These are phyloP conservation scores for Penicillium sp. DNA, from an alignment of 2,329 filamentous ascomycete genomes.

Conservation along the genomic window DNA sequence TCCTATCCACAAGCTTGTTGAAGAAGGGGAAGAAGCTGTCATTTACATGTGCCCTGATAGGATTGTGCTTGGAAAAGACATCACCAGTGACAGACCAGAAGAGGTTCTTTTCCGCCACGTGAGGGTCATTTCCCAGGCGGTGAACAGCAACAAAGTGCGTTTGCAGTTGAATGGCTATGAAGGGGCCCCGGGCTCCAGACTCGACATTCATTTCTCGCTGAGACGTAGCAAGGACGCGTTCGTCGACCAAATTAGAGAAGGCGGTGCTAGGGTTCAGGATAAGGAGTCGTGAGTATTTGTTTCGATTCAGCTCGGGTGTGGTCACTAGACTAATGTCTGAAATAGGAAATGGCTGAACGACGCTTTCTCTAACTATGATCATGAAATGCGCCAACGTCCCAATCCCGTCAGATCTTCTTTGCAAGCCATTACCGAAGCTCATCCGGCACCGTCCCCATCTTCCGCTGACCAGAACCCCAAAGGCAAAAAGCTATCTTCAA, in stretches of 20 bases:
- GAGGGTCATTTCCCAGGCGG: constrained; percentile 19
- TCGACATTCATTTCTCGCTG: constrained; percentile 38
- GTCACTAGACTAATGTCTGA: constrained; percentile 12
- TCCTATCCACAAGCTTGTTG: constrained; percentile 13
- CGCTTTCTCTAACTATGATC: constrained; percentile 30
- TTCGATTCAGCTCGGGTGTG: background rate
- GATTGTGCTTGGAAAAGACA: constrained; percentile 16
- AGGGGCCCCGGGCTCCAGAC: constrained; percentile 18
- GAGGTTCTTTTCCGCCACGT: constrained; percentile 31
- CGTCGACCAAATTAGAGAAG: constrained; percentile 11
- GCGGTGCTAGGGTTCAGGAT: constrained; percentile 14
- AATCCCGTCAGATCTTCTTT: constrained; percentile 24
- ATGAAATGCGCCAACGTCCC: constrained; percentile 8
- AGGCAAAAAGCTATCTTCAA: constrained; percentile 38
- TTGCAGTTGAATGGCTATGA: constrained; percentile 31
- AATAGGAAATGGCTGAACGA: constrained; percentile 41
- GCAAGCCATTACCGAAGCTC: background rate
- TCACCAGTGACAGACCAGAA: background rate
- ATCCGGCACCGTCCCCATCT: constrained; percentile 13
- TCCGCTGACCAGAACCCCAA: constrained; percentile 19
- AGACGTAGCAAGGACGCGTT: background rate
- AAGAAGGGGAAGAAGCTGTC: constrained; percentile 11
- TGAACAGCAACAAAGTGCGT: constrained; percentile 27
- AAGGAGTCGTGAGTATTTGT: constrained; percentile 33
- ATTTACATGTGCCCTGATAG: constrained; percentile 22